Evolutionary conservation across 495 filamentous ascomycete genomes (phyloP), one percentile per base, ranked within the genome.

Genomic region (Podospora tetraspora): DNA sequence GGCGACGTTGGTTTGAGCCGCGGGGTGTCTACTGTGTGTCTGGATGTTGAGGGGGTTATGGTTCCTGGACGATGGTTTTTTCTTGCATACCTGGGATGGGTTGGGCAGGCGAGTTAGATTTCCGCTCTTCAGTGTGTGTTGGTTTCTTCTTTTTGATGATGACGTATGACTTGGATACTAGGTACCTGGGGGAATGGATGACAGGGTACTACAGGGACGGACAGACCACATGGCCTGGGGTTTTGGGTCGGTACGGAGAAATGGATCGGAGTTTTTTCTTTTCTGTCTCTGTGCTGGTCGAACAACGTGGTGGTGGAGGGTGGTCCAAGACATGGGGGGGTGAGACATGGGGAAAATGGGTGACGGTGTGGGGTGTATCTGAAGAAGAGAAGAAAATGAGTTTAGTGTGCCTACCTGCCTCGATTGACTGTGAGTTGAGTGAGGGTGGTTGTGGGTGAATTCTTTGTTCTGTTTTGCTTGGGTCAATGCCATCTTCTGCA

Each of bases 1-100:
- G 34, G 65, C 58, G 22, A 66, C 57, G 29, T 13, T 66, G 21
- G 22, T 43, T 11, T 66, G n/a, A n/a, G n/a, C n/a, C n/a, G n/a
- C n/a, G n/a, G n/a, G n/a, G n/a, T n/a, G n/a, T n/a, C n/a, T n/a
- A n/a, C n/a, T n/a, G n/a, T n/a, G n/a, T n/a, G n/a, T n/a, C n/a
- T n/a, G n/a, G n/a, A n/a, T n/a, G n/a, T n/a, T n/a, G n/a, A n/a
- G n/a, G n/a, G n/a, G n/a, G n/a, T n/a, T n/a, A n/a, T n/a, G n/a
- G n/a, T n/a, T n/a, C n/a, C n/a, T n/a, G n/a, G n/a, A n/a, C n/a
- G n/a, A n/a, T n/a, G n/a, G n/a, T n/a, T n/a, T n/a, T n/a, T n/a
- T n/a, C n/a, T n/a, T n/a, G n/a, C n/a, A n/a, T n/a, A n/a, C n/a
- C n/a, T n/a, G n/a, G n/a, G n/a, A n/a, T n/a, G n/a, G n/a, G n/a